Base-by-base conservation (phyloP, 345 rosid genomes). In the Camelina laxa region DNA sequence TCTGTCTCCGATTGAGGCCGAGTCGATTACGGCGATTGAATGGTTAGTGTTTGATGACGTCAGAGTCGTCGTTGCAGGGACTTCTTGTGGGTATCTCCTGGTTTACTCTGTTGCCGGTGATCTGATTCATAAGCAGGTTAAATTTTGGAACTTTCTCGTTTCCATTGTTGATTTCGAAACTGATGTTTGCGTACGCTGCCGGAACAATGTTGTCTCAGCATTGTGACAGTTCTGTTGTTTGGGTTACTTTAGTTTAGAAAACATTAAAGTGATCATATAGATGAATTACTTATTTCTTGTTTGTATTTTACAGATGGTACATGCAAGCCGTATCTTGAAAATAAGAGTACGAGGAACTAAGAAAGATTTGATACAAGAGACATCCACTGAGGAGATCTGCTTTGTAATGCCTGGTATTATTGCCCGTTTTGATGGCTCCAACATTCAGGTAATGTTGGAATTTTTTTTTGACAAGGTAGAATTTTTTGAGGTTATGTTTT, bases 381-480 rank as follows among this genome's bases (percentile, higher is more conserved):
- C 85, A 33, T 81, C 85, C 30, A 81, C 85, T 15, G 96, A 87
- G 76, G 97, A 95, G 77, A 81, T 92, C 69, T 89, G 88, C 57
- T 80, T 86, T 62, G 86, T 89, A 71, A 76, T 92, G 74, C 87
- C 96, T 5, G 96, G 96, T 36, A 86, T 87, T 4, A 81, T 95
- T 63, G 96, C 96, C 9, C 99, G 93, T 69, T 92, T 92, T 58
- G 97, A 95, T 80, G 96, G 91, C 64, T 75, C 85, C 35, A 85
- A 87, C 65, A 75, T 94, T 78, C 89, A 82, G 93, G 98, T 88
- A 21, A 72, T 47, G 30, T 47, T 7, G 24, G 2, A 27, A 50
- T 60, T 24, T 5, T 0, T 0, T 63, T 42, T n/a, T 70, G 49
- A 53, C 15, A 9, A 24, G 44, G 35, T 27, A 47, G 36, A 38